These are phyloP conservation scores for Rutstroemia sp. DNA, from an alignment of 2,329 filamentous ascomycete species.

Conservation along the genomic window DNA sequence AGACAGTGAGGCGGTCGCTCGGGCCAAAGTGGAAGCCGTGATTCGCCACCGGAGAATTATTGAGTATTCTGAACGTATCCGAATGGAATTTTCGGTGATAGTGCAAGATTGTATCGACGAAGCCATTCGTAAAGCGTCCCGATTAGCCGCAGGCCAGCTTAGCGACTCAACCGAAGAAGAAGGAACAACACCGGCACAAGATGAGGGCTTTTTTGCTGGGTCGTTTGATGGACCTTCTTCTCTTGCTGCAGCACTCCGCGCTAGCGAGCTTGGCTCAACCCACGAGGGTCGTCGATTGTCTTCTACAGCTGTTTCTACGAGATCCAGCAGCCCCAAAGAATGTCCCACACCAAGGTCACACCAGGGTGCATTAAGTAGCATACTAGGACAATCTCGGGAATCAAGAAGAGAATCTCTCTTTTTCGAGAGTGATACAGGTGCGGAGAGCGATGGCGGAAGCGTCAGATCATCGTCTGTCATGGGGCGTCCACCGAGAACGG, in stretches of 20 bases:
- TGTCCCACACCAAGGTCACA: constrained; percentile 87
- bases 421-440: constrained; percentile 71
- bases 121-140: constrained; percentile 81
- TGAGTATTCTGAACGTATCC: constrained; percentile 92
- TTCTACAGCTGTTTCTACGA: constrained; percentile 52
- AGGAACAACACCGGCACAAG: constrained; percentile 38
- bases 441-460: constrained; percentile 72
- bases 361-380: constrained; percentile 44
- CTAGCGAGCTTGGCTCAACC: constrained; percentile 19
- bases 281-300: constrained; percentile 39
- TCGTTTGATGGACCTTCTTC: constrained; percentile 53
- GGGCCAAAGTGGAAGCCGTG: constrained; percentile 86
- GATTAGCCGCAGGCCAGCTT: constrained; percentile 76
- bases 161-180: constrained; percentile 61
- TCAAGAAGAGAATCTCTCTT: constrained; percentile 72
- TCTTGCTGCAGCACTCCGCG: constrained; percentile 45
- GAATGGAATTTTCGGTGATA: constrained; percentile 84
- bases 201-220: constrained; percentile 45
- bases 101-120: constrained; percentile 95
- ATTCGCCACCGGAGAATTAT: constrained; percentile 87
- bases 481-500: constrained; percentile 65
- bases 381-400: constrained; percentile 50
- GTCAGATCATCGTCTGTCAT: constrained; percentile 71
- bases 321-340: constrained; percentile 78
- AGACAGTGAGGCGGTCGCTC: constrained; percentile 79